Percentiles rank a stretch among this genome's conserved stretches.
These are phyloP conservation scores for Margaritispora aquatica DNA, from an alignment of 495 filamentous ascomycete genomes.

Conservation along the genomic window DNA sequence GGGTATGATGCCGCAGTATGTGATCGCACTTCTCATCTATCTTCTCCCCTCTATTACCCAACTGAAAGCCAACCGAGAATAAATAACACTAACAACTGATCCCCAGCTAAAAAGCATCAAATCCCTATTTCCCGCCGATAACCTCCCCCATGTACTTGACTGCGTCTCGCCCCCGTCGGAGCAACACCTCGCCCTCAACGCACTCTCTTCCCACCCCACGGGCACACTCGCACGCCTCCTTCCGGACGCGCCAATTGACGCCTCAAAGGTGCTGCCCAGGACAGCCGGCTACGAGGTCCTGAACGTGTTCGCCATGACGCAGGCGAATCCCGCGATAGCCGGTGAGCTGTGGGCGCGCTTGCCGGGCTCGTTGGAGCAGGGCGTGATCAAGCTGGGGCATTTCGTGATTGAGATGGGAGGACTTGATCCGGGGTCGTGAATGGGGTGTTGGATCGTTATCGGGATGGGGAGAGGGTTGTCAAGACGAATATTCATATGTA, in stretches of 20 bases:
- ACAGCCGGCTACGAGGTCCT: constrained; percentile 8
- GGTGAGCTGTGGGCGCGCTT: constrained; percentile 11
- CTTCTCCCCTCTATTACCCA: constrained; percentile 10
- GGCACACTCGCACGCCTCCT: too few relatives aligned
- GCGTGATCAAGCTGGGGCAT: neutral
- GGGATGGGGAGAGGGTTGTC: neutral
- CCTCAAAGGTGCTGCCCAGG: constrained; percentile 2
- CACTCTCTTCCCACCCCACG: too few relatives aligned
- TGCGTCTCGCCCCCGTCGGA: neutral
- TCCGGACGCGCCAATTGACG: too few relatives aligned
- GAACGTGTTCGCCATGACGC: constrained; percentile 1
- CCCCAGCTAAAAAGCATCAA: too few relatives aligned
- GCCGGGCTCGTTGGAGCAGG: constrained; percentile 8
- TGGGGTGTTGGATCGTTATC: constrained; percentile 6
- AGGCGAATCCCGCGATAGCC: neutral
- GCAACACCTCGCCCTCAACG: too few relatives aligned
- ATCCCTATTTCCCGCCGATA: too few relatives aligned
- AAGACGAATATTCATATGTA: neutral
- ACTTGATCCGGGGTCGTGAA: constrained; percentile 7
- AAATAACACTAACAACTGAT: too few relatives aligned
- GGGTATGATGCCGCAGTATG: neutral
- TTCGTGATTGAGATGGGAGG: constrained; percentile 3
- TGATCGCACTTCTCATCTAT: neutral
- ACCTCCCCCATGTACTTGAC: too few relatives aligned
- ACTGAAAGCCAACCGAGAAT: neutral